Percentiles rank a stretch among this genome's conserved stretches.
Evolutionary conservation across 257 asterid genomes (phyloP).

Genomic region (Solanum bulbocastanum): DNA sequence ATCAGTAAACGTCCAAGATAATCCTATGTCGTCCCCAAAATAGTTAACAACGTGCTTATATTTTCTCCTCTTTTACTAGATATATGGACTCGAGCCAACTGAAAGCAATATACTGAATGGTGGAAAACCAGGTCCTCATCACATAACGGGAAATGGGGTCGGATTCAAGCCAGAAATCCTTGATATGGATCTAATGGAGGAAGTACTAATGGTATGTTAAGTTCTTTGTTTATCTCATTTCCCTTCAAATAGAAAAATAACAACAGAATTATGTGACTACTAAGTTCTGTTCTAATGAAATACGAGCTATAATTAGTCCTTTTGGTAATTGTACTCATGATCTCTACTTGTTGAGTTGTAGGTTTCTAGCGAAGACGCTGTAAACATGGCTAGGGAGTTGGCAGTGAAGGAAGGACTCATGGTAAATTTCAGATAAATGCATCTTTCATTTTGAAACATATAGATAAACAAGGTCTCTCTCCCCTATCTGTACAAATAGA

Average conservation of each 20-base stretch:
- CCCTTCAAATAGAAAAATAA: not conserved
- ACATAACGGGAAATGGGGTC: conserved; percentile 98
- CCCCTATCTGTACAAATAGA: not conserved
- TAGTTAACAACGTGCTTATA: not conserved
- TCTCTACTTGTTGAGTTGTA: conserved; percentile 9
- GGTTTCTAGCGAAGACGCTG: conserved; percentile 93
- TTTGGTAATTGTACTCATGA: not conserved
- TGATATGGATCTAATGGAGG: conserved; percentile 97
- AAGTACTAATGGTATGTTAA: conserved; percentile 72
- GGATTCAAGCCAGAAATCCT: conserved; percentile 96
- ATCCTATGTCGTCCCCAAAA: not conserved
- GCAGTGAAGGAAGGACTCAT: conserved; percentile 91
- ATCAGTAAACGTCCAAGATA: not conserved
- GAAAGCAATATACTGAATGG: conserved; percentile 90
- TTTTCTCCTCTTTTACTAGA: conserved; percentile 23
- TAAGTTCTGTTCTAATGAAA: not conserved
- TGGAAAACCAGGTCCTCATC: conserved; percentile 99
- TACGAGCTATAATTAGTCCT: not conserved
- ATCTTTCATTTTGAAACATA: not conserved
- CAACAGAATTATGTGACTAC: not conserved
- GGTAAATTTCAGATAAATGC: conserved; percentile 23
- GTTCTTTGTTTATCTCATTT: not conserved
- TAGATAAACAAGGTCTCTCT: not conserved
- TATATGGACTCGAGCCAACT: conserved; percentile 85
- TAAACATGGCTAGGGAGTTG: conserved; percentile 80